phyloP scores from a whole-genome alignment of 2,329 filamentous ascomycete species.

The Spiromastix sp. region DNA sequence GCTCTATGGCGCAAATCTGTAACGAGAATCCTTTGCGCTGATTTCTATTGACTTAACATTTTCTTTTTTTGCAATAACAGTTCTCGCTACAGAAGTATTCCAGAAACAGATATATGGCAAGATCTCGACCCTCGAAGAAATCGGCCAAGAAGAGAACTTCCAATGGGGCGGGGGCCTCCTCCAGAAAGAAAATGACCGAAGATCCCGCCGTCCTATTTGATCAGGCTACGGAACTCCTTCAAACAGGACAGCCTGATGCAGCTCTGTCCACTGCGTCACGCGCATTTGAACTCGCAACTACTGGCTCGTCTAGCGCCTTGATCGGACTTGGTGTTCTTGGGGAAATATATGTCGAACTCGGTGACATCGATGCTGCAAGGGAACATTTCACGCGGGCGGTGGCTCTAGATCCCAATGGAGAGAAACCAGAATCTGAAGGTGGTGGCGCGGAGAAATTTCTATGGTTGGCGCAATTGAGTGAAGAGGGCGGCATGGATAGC shows the following conservation, averaged over 20 bases:
- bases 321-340: conserved; percentile 65
- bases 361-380: conserved; percentile 67
- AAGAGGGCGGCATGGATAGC: conserved; percentile 50
- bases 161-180: conserved; percentile 28
- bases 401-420: conserved; percentile 65
- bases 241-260: conserved; percentile 48
- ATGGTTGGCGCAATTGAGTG: conserved; percentile 81
- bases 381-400: conserved; percentile 63
- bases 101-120: conserved; percentile 42
- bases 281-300: conserved; percentile 34
- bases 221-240: conserved; percentile 45
- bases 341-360: conserved; percentile 71
- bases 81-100: no score
- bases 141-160: conserved; percentile 29
- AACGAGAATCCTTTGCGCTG: no score
- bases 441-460: conserved; percentile 90
- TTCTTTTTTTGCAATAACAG: no score
- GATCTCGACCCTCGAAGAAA: conserved; percentile 41
- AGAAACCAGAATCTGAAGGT: conserved; percentile 57
- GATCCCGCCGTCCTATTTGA: conserved; percentile 46
- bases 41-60: no score
- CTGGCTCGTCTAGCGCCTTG: conserved; percentile 30
- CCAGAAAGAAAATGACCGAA: conserved; percentile 36
- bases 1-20: conserved; percentile 4
- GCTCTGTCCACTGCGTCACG: conserved; percentile 46